Base-by-base conservation (phyloP, 106 monocot species). In the Chionographis japonica region DNA sequence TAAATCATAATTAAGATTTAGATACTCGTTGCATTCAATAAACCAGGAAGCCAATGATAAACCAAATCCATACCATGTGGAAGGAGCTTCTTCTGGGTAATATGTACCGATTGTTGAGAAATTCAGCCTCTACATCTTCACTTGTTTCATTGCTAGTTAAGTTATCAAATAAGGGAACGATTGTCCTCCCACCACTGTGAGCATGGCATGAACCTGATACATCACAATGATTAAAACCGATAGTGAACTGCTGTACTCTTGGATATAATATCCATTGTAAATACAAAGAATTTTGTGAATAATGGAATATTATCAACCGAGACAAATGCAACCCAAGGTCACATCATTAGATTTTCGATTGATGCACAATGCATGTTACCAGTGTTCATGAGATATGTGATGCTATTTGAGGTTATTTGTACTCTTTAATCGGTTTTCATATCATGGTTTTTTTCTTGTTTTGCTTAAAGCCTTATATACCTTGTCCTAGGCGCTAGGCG, bases 51-150 rank as follows among this genome's bases (percentile, higher is more conserved):
- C 27, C 52, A 20, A 41, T 37, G 7, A 70, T 54, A 19, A 57
- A 12, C 41, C 20, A 54, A 50, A 12, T 54, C 0, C 65, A 35
- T 87, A 97, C 97, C 97, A 85, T 92, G 72, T 82, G 46, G 66
- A 97, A 87, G 70, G 71, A 72, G 72, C 92, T 78, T 67, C 50
- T 74, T 40, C 46, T 60, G 2, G 92, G 97, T 73, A 97, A 58
- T 78, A 97, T 79, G 56, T 87, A 97, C 52, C 7, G 40, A 4
- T 60, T 75, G n/a, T 68, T 54, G 52, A 83, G 72, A 77, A 97
- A 85, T 69, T 86, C 84, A 67, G 80, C 82, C 61, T 83, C 80
- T 3, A 74, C 20, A 46, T 97, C 97, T 62, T 74, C 76, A 64
- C 72, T 68, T 66, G 76, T 53, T 19, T 85, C 71, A 74, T 81